Evolutionary conservation across 108 stramenopile species (phyloP).

Genomic region (Skeletonema costatum): DNA sequence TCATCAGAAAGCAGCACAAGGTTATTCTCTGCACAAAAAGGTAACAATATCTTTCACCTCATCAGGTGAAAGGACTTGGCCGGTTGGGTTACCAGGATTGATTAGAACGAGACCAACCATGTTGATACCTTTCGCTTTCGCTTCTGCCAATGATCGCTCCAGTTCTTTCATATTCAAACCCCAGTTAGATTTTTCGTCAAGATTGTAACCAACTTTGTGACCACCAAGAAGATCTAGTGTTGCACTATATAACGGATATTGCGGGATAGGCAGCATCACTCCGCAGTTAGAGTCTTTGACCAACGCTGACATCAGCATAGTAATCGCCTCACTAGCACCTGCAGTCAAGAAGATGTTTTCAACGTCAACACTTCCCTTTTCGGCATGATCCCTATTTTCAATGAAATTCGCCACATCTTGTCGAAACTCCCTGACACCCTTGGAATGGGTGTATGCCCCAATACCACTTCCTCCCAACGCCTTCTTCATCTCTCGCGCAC

Average conservation of each 20-base stretch:
- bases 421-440: conserved; percentile 75
- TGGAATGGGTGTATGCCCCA: conserved; percentile 84
- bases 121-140: conserved; percentile 59
- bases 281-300: conserved; percentile 70
- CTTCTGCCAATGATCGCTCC: conserved; percentile 69
- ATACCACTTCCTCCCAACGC: conserved; percentile 65
- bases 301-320: conserved; percentile 76
- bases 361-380: conserved; percentile 63
- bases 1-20: conserved; percentile 95
- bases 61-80: conserved; percentile 77
- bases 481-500: conserved; percentile 64
- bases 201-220: conserved; percentile 86
- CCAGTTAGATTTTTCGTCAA: conserved; percentile 89
- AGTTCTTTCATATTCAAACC: conserved; percentile 79
- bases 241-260: conserved; percentile 97
- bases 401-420: conserved; percentile 89
- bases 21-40: conserved; percentile 84
- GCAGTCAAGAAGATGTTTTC: conserved; percentile 94
- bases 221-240: conserved; percentile 86
- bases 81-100: conserved; percentile 99
- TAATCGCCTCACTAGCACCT: conserved; percentile 91
- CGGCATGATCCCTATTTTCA: conserved; percentile 69
- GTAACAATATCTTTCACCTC: conserved; percentile 81
- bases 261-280: conserved; percentile 95
- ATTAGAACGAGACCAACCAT: conserved; percentile 92